Conservation (phyloP, 306 rosid species). For the Pyrus communis region DNA sequence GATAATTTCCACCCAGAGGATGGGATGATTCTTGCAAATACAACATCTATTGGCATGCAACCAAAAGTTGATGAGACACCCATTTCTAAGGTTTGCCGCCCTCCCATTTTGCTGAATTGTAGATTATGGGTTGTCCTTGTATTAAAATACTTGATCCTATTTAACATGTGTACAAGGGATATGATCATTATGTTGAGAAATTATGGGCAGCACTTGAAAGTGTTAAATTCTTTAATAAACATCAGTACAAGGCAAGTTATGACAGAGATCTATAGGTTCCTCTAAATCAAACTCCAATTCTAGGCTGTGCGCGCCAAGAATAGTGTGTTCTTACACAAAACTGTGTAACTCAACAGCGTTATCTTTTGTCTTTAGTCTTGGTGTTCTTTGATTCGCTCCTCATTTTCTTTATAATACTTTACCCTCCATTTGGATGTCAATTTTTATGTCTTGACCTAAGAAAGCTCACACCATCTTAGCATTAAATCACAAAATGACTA, state of each 20-base stretch:
- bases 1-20: conserved; percentile 70
- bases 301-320: not conserved
- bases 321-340: not conserved
- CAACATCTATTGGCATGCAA: conserved; percentile 92
- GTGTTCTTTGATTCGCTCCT: not conserved
- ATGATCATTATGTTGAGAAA: not conserved
- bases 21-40: conserved; percentile 90
- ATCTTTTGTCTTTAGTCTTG: not conserved
- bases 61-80: conserved; percentile 86
- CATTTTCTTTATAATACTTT: not conserved
- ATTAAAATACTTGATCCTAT: not conserved
- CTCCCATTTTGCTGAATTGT: conserved; percentile 9
- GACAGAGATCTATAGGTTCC: not conserved
- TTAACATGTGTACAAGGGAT: not conserved
- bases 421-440: not conserved
- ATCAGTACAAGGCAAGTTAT: not conserved
- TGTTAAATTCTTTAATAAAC: not conserved
- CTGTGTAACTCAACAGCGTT: not conserved
- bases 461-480: not conserved
- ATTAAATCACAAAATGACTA: not conserved
- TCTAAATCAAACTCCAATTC: not conserved
- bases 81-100: conserved; percentile 60
- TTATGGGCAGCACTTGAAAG: not conserved
- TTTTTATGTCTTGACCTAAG: not conserved
- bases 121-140: not conserved